Evolutionary conservation across 495 filamentous ascomycete species (phyloP).

Genomic region (Alectoria sarmentosa): DNA sequence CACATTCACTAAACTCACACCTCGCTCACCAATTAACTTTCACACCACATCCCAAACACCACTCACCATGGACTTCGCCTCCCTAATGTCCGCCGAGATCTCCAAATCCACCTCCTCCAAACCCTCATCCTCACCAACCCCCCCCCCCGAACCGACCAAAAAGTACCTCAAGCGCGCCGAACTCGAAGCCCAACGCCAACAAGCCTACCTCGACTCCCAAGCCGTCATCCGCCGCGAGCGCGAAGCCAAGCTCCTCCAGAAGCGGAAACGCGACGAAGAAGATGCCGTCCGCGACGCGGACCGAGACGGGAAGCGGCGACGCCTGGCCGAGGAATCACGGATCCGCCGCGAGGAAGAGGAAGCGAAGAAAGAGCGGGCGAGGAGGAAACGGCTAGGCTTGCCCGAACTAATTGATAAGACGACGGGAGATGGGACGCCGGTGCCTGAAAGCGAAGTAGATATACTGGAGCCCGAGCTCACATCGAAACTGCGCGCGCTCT

Average conservation of each 20-base stretch:
- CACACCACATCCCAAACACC: neutral
- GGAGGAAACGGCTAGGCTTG: slow-evolving; percentile 55
- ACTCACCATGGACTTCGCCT: slow-evolving; percentile 83
- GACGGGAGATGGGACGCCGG: slow-evolving; percentile 31
- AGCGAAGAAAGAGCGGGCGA: slow-evolving; percentile 44
- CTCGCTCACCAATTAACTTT: neutral
- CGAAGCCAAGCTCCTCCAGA: slow-evolving; percentile 57
- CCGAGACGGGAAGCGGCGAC: slow-evolving; percentile 71
- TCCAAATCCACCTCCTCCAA: slow-evolving; percentile 61
- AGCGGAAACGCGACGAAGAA: slow-evolving; percentile 89
- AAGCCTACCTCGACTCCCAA: slow-evolving; percentile 77
- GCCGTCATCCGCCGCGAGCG: slow-evolving; percentile 58
- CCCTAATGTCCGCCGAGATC: slow-evolving; percentile 85
- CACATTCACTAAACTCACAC: neutral
- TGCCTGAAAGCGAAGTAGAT: slow-evolving; percentile 50
- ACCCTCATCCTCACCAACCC: slow-evolving; percentile 27
- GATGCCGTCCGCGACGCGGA: slow-evolving; percentile 57
- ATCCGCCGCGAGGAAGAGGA: slow-evolving; percentile 64
- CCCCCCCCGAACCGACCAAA: slow-evolving; percentile 40
- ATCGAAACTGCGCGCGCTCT: slow-evolving; percentile 57
- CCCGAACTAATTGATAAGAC: slow-evolving; percentile 57
- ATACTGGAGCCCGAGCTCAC: slow-evolving; percentile 66
- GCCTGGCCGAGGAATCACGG: slow-evolving; percentile 73
- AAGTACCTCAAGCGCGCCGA: slow-evolving; percentile 88
- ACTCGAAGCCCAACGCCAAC: slow-evolving; percentile 71